phyloP scores from a whole-genome alignment of 1,284 basidiomycete genomes.

The Grifola frondosa region DNA sequence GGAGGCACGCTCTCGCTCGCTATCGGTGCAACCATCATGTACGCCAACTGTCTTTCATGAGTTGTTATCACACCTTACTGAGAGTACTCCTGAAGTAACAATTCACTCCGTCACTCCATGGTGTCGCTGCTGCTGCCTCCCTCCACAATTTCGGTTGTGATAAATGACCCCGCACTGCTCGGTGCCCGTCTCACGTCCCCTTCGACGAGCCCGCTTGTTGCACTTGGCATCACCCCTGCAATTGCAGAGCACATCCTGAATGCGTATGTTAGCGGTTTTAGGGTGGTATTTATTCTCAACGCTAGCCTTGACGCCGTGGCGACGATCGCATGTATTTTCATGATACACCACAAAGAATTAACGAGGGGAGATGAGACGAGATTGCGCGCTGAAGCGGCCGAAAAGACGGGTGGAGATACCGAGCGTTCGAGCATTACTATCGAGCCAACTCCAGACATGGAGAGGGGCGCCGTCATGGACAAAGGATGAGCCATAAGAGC shows the following conservation, averaged over 20 bases:
- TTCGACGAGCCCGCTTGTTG: conserved; percentile 28
- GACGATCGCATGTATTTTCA: conserved; percentile 48
- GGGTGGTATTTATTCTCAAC: conserved; percentile 57
- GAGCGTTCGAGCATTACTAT: conserved; percentile 1
- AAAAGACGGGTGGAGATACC: conserved; percentile 7
- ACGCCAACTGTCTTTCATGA: conserved; percentile 15
- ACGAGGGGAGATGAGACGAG: conserved; percentile 53
- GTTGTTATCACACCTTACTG: conserved; percentile 12
- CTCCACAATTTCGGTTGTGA: conserved; percentile 38
- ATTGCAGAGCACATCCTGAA: conserved; percentile 44
- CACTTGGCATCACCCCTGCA: conserved; percentile 37
- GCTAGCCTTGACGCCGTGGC: conserved; percentile 46
- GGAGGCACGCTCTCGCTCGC: conserved; percentile 66
- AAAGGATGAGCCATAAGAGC: too few species aligned
- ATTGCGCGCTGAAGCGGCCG: conserved; percentile 37
- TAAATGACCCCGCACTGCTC: conserved; percentile 52
- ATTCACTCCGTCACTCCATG: conserved; percentile 47
- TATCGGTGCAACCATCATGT: conserved; percentile 59
- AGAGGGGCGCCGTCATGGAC: too few species aligned
- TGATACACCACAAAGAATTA: conserved; percentile 61
- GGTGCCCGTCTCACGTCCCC: conserved; percentile 31
- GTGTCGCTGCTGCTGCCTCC: conserved; percentile 35
- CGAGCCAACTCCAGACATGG: not conserved
- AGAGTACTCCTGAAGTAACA: conserved; percentile 43
- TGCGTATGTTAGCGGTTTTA: conserved; percentile 60